Evolutionary conservation across 2,329 filamentous ascomycete species (phyloP).

Genomic region (Botrytis galanthina): DNA sequence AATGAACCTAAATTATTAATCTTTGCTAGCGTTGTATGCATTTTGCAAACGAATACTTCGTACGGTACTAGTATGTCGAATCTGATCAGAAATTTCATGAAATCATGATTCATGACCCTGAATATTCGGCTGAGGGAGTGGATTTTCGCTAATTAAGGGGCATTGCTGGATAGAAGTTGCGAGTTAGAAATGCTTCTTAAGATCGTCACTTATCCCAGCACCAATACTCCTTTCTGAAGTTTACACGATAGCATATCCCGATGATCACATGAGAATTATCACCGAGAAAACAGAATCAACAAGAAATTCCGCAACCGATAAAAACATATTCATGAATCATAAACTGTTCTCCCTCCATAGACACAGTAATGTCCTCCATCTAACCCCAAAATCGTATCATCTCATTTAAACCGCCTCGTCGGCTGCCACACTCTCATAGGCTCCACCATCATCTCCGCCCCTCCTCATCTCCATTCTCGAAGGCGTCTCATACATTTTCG

Average conservation of each 20-base stretch:
- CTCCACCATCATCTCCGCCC: slow-evolving; percentile 26
- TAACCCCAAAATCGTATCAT: not conserved
- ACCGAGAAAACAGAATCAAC: not conserved
- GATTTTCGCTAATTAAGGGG: not conserved
- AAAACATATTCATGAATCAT: slow-evolving; percentile 9
- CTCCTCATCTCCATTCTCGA: slow-evolving; percentile 40
- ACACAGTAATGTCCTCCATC: not conserved
- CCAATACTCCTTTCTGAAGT: not conserved
- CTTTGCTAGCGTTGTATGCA: accelerated
- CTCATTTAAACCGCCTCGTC: slow-evolving; percentile 35
- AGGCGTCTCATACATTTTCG: slow-evolving; percentile 79
- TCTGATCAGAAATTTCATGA: not conserved
- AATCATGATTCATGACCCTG: not conserved
- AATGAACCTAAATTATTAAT: no score
- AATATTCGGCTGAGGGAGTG: not conserved
- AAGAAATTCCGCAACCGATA: not conserved
- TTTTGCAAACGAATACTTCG: no score
- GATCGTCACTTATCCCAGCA: not conserved
- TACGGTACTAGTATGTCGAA: not conserved
- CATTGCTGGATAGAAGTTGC: not conserved
- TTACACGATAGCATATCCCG: not conserved
- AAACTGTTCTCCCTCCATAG: not conserved
- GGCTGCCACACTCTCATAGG: slow-evolving; percentile 35
- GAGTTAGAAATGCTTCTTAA: not conserved
- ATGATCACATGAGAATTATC: not conserved